A percentile compares a stretch with the other conserved stretches of the same genome.
These are phyloP conservation scores for Epichloe coenophiala DNA, from an alignment of 2,329 filamentous ascomycete species.

Conservation along the genomic window DNA sequence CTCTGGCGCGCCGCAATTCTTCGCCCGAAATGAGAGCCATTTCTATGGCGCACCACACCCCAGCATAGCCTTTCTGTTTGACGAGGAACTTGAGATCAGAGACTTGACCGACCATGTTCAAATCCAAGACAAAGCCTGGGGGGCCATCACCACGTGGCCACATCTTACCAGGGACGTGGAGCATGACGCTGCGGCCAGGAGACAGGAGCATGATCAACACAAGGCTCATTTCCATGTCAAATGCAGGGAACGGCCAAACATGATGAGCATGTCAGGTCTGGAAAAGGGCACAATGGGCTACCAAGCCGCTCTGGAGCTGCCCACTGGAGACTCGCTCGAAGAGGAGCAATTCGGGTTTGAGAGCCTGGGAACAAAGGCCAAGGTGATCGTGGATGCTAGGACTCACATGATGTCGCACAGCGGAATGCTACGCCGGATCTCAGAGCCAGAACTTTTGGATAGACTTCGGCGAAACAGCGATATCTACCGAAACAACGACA, in stretches of 20 bases:
- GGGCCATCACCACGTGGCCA: constrained; percentile 47
- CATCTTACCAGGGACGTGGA: constrained; percentile 41
- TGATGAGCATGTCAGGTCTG: constrained; percentile 58
- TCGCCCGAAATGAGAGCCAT: constrained; percentile 45
- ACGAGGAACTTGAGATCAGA: constrained; percentile 45
- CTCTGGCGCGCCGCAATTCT: constrained; percentile 63
- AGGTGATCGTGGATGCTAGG: constrained; percentile 42
- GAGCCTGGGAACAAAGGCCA: constrained; percentile 39
- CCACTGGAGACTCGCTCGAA: constrained; percentile 49
- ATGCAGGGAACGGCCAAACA: constrained; percentile 51
- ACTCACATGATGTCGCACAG: constrained; percentile 40
- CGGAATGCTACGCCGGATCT: constrained; percentile 41
- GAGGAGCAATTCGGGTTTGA: constrained; percentile 49
- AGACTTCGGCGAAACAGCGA: constrained; percentile 42
- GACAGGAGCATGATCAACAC: constrained; percentile 28
- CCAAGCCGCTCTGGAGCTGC: constrained; percentile 52
- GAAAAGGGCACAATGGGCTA: constrained; percentile 61
- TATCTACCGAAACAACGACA: constrained; percentile 39
- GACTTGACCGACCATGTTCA: constrained; percentile 52
- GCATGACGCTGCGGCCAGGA: constrained; percentile 29
- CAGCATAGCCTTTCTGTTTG: constrained; percentile 54
- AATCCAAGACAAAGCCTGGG: constrained; percentile 51
- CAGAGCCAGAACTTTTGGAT: constrained; percentile 44
- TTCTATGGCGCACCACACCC: constrained; percentile 47
- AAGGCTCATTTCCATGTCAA: constrained; percentile 45